Evolutionary conservation across 441 rosid species (phyloP).

Genomic region (Dalechampia spathulata): DNA sequence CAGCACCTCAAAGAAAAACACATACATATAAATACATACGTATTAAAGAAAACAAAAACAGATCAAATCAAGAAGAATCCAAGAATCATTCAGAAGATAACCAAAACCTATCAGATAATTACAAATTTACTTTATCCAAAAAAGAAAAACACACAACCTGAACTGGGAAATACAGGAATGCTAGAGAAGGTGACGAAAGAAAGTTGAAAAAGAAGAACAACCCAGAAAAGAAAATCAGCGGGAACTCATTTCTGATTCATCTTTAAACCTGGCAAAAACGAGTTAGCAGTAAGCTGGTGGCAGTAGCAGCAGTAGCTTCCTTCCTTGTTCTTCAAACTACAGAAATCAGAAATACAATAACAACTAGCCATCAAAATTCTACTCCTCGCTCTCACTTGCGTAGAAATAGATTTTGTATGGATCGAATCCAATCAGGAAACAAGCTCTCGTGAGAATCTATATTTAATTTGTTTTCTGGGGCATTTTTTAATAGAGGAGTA

Average conservation of each 20-base stretch:
- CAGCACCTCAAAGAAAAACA: slow-evolving; percentile 14
- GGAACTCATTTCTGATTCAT: slow-evolving; percentile 13
- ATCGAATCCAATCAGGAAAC: slow-evolving; percentile 50
- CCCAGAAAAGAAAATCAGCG: slow-evolving; percentile 17
- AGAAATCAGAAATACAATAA: too few relatives aligned
- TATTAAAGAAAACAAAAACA: slow-evolving; percentile 9
- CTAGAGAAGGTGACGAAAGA: background rate
- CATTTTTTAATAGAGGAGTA: too few relatives aligned
- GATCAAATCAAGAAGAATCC: slow-evolving; percentile 20
- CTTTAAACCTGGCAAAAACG: background rate
- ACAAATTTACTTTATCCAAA: background rate
- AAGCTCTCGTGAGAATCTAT: slow-evolving; percentile 31
- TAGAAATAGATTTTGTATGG: slow-evolving; percentile 29
- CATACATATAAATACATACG: slow-evolving; percentile 6
- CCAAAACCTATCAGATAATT: slow-evolving; percentile 16
- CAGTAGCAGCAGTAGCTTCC: background rate
- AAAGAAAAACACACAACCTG: slow-evolving; percentile 15
- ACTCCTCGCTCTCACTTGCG: too few relatives aligned
- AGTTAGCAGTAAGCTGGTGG: too few relatives aligned
- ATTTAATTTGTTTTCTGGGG: too few relatives aligned
- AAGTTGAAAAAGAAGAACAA: slow-evolving; percentile 4
- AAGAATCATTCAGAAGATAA: slow-evolving; percentile 6
- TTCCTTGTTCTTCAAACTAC: background rate
- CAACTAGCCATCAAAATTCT: too few relatives aligned
- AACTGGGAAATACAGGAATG: slow-evolving; percentile 4